Evolutionary conservation across 2,329 filamentous ascomycete species (phyloP).

Genomic region (Penicillium sclerotigenum): DNA sequence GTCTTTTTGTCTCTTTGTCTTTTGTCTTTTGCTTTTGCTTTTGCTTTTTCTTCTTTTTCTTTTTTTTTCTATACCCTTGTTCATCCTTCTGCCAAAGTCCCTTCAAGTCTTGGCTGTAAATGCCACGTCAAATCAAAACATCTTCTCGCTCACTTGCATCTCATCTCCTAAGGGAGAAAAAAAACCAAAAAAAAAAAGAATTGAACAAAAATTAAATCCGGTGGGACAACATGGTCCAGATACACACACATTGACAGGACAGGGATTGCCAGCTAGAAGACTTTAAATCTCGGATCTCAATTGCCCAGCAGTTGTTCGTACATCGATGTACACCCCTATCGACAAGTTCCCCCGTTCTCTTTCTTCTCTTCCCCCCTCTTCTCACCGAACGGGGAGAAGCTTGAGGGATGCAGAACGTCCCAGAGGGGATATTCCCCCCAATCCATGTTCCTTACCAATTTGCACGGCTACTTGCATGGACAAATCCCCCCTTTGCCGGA

Average conservation of each 20-base stretch:
- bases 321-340: not conserved
- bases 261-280: not conserved
- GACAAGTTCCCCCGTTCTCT: not conserved
- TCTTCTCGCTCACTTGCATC: not conserved
- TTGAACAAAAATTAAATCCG: not conserved
- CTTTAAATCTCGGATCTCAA: not conserved
- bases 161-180: too few relatives aligned
- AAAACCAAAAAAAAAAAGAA: not conserved
- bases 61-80: not conserved
- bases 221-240: not conserved
- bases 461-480: constrained; percentile 25
- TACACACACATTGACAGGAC: constrained; percentile 1
- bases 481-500: constrained; percentile 12
- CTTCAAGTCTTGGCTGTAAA: not conserved
- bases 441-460: constrained; percentile 26
- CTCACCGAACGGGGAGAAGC: not conserved
- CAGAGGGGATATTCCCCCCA: not conserved
- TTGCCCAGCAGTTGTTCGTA: not conserved
- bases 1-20: too few relatives aligned
- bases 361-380: not conserved
- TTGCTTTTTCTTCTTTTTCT: not conserved
- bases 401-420: not conserved
- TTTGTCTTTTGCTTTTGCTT: too few relatives aligned
- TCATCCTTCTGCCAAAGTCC: not conserved
- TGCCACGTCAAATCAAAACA: constrained; percentile 6